A percentile compares a stretch with the other conserved stretches of the same genome.
Evolutionary conservation across 768 basidiomycete species (phyloP).

Genomic region (Saitozyma sp.): DNA sequence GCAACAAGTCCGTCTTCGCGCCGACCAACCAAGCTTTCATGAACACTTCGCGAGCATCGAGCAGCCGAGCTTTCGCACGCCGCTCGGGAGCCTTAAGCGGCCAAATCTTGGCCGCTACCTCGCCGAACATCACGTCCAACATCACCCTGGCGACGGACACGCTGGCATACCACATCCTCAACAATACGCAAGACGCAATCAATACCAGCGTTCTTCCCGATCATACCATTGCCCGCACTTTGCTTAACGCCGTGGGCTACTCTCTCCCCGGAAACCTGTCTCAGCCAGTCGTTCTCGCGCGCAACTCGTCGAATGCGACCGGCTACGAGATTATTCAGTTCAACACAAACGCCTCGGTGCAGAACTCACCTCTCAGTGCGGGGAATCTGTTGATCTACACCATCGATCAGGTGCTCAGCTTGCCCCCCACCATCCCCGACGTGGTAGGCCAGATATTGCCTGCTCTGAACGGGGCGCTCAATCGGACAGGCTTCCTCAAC

Average conservation of each 20-base stretch:
- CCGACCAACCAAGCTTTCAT: constrained; percentile 60
- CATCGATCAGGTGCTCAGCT: constrained; percentile 55
- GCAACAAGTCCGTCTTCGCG: constrained; percentile 60
- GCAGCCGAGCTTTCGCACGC: too few species aligned
- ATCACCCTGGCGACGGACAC: constrained; percentile 56
- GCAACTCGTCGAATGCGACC: constrained; percentile 50
- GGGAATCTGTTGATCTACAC: constrained; percentile 48
- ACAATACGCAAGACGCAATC: constrained; percentile 58
- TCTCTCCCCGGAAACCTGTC: constrained; percentile 63
- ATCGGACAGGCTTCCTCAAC: constrained; percentile 53
- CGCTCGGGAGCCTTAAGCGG: too few species aligned
- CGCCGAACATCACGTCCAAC: constrained; percentile 51
- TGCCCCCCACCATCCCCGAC: constrained; percentile 58
- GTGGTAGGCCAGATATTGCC: constrained; percentile 57
- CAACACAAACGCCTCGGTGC: constrained; percentile 54
- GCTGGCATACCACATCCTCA: constrained; percentile 57
- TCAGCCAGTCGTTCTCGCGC: constrained; percentile 38
- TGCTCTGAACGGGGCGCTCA: constrained; percentile 51
- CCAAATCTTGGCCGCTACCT: constrained; percentile 52
- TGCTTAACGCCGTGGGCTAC: constrained; percentile 59
- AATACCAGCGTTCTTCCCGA: constrained; percentile 58
- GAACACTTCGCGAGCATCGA: constrained; percentile 56
- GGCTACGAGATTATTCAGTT: constrained; percentile 58
- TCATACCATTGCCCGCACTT: constrained; percentile 65
- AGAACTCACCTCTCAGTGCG: constrained; percentile 30